Conservation (phyloP, 1,139 yeast genomes). For the Pichia kudriavzevii region DNA sequence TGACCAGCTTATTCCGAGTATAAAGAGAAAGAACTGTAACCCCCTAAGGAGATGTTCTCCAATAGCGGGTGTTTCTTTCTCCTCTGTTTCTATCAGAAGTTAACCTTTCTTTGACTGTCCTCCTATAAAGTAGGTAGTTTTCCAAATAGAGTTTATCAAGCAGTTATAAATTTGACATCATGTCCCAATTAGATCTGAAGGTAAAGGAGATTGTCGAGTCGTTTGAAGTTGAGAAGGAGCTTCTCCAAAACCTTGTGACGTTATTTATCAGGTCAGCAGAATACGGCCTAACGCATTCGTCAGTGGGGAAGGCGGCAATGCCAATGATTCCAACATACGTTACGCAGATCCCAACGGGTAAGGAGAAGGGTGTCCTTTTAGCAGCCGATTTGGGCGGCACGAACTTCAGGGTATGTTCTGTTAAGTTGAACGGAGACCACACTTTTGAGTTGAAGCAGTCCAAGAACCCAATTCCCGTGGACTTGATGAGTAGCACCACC, state of each 20-base stretch:
- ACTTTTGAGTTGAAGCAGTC: slow-evolving; percentile 65
- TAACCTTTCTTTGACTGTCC: no score
- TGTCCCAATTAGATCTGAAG: slow-evolving; percentile 12
- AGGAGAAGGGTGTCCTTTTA: slow-evolving; percentile 65
- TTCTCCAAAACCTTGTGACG: slow-evolving; percentile 52
- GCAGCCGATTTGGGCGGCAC: slow-evolving; percentile 91
- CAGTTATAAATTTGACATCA: not conserved
- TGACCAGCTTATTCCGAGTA: no score
- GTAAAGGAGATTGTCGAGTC: slow-evolving; percentile 46
- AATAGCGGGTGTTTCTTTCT: no score
- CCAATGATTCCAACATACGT: slow-evolving; percentile 91
- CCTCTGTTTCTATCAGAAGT: not conserved
- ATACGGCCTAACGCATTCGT: slow-evolving; percentile 44
- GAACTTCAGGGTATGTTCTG: slow-evolving; percentile 84
- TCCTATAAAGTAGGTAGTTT: no score
- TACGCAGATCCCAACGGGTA: slow-evolving; percentile 72
- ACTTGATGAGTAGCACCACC: slow-evolving; percentile 50
- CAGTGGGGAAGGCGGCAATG: slow-evolving; percentile 33
- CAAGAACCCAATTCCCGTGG: slow-evolving; percentile 67
- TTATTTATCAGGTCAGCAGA: slow-evolving; percentile 57
- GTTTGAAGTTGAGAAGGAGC: slow-evolving; percentile 47
- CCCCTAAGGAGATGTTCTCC: no score
- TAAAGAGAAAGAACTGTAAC: no score
- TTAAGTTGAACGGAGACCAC: slow-evolving; percentile 70
- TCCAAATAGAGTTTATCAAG: no score